These are phyloP conservation scores for Venturia asperata DNA, from an alignment of 2,329 filamentous ascomycete genomes.

Conservation along the genomic window DNA sequence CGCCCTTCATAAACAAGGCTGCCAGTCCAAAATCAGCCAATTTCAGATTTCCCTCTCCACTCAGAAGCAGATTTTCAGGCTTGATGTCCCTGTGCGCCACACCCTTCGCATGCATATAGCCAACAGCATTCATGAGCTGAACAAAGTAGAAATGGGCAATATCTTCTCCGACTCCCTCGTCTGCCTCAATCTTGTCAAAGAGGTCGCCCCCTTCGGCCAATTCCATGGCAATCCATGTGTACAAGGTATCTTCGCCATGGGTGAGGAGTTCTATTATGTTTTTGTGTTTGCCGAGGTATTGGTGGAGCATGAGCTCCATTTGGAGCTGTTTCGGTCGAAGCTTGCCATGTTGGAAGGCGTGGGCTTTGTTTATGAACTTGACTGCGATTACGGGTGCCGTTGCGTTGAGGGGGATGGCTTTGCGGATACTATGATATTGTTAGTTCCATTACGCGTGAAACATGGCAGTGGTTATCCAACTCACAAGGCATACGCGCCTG, in stretches of 20 bases:
- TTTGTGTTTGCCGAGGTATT: conserved; percentile 77
- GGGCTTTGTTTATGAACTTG: conserved; percentile 97
- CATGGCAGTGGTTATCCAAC: conserved; percentile 28
- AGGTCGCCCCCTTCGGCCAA: conserved; percentile 90
- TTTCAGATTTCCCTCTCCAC: conserved; percentile 77
- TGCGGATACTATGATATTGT: conserved; percentile 66
- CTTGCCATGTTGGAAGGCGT: conserved; percentile 81
- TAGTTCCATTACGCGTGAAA: too few species aligned
- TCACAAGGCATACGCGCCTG: conserved; percentile 95
- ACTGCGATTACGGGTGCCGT: conserved; percentile 81
- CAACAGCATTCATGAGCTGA: conserved; percentile 82
- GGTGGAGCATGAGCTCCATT: conserved; percentile 87
- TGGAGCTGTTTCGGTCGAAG: conserved; percentile 82
- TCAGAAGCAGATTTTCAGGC: conserved; percentile 91
- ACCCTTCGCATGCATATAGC: conserved; percentile 93
- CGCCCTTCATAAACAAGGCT: conserved; percentile 85
- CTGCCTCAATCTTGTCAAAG: conserved; percentile 98
- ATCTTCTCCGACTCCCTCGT: conserved; percentile 87
- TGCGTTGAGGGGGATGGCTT: conserved; percentile 68
- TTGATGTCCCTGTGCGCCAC: conserved; percentile 72
- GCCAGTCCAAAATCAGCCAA: conserved; percentile 96
- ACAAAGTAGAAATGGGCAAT: conserved; percentile 95
- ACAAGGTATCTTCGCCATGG: conserved; percentile 73
- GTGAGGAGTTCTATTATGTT: conserved; percentile 94
- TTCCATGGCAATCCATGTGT: conserved; percentile 99